Base-by-base conservation (phyloP, 805 yeast species). In the Wickerhamiella australiensis region DNA sequence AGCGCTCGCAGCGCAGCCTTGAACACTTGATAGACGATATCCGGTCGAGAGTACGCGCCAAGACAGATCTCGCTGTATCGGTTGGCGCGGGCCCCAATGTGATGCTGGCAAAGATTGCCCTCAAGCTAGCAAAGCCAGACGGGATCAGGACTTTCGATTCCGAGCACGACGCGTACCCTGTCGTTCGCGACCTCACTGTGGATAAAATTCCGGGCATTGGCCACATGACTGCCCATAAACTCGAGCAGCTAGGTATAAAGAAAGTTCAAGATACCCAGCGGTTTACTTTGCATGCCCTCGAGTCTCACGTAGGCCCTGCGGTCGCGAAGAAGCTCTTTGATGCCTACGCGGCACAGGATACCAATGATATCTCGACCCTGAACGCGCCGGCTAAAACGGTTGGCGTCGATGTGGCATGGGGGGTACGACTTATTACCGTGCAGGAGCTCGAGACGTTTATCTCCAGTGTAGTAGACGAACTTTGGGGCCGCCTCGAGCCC, bases 391-490 rank as follows among this genome's bases (percentile, higher is more conserved):
- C 94, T 23, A 86, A 85, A 57, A 76, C 92, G 1, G 74, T 90
- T 0, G 85, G 95, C 0, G 82, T 87, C 3, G 97, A 90, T 60
- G 81, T 90, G 23, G 85, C 86, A 54, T 90, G 86, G 81, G 97
- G 96, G 0, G 83, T 90, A 0, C 61, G 97, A 44, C 82, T 88
- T 55, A 74, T 77, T 27, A 68, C 67, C 0, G 68, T 74, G 26
- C 61, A 64, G 0, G 85, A 90, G 59, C 76, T 82, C 21, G 88
- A 82, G 53, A 55, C 50, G 3, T 92, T 90, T 58, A 59, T 85
- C 8, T 65, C 69, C 31, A 65, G 74, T 17, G 65, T 87, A 44
- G 69, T 82, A 0, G 64, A 65, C 26, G 95, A 86, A 58, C 59
- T 92, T 46, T 66, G 72, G 46, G 53, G 64, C 0, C 69, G 94